A percentile compares a stretch with the other conserved stretches of the same genome.
These are phyloP conservation scores for Rhynchospora pubera DNA, from an alignment of 176 grass and related monocot genomes.

Conservation along the genomic window DNA sequence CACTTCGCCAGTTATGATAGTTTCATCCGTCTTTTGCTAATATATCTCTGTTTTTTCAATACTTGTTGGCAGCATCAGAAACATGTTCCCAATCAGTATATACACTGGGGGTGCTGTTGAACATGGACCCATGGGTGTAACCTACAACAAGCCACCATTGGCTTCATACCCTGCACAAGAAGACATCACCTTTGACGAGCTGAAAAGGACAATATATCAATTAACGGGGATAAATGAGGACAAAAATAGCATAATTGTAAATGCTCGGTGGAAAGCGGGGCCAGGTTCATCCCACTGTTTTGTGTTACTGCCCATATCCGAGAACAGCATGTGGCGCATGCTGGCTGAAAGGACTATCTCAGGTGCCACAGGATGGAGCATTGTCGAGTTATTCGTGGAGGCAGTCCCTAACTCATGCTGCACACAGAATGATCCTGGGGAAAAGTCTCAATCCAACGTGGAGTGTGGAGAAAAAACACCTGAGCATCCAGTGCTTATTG, in stretches of 20 bases:
- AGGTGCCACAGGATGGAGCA: slow-evolving; percentile 8
- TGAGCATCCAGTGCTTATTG: too few relatives aligned
- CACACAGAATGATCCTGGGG: background rate
- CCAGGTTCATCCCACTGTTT: background rate
- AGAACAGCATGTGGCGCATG: slow-evolving; percentile 5
- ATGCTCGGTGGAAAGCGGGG: background rate
- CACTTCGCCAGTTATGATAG: too few relatives aligned
- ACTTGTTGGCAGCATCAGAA: background rate
- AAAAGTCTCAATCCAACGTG: background rate
- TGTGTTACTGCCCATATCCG: background rate
- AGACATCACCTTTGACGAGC: background rate
- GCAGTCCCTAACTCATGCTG: background rate
- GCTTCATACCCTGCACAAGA: background rate
- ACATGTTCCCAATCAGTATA: background rate
- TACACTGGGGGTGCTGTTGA: slow-evolving; percentile 1
- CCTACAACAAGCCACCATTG: background rate
- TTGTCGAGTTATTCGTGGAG: background rate
- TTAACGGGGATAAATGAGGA: background rate
- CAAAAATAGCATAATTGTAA: background rate
- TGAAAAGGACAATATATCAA: background rate
- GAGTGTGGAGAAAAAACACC: background rate
- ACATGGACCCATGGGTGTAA: background rate
- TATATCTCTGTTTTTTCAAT: background rate
- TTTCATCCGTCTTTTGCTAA: too few relatives aligned
- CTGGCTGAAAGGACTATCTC: background rate